Evolutionary conservation across 176 grass and related monocot species (phyloP).

Genomic region (Carex kokanica): DNA sequence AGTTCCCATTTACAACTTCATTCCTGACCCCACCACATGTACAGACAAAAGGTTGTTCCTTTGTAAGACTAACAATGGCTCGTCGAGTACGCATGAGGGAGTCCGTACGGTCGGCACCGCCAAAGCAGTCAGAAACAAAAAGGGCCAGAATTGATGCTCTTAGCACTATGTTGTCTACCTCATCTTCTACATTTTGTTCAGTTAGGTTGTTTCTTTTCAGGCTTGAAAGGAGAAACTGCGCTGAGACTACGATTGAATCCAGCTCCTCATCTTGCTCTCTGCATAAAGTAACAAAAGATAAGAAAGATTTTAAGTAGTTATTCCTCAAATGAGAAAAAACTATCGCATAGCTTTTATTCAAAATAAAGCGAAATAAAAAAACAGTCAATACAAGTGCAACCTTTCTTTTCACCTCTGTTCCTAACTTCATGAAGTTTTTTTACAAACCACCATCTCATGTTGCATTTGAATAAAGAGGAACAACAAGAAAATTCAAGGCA

Average conservation of each 20-base stretch:
- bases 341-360: neutral
- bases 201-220: constrained; percentile 50
- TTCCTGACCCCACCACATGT: constrained; percentile 59
- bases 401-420: neutral
- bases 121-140: constrained; percentile 99
- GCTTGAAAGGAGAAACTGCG: constrained; percentile 70
- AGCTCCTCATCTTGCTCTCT: constrained; percentile 95
- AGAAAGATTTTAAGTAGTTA: neutral
- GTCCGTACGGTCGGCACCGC: constrained; percentile 75
- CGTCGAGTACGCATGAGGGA: constrained; percentile 63
- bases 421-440: neutral
- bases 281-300: constrained; percentile 27
- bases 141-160: constrained; percentile 84
- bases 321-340: neutral
- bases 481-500: neutral
- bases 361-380: neutral
- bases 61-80: constrained; percentile 68
- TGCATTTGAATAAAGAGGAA: neutral
- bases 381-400: neutral
- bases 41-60: constrained; percentile 90
- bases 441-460: neutral
- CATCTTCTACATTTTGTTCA: constrained; percentile 51
- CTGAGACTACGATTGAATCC: constrained; percentile 80
- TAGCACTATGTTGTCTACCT: constrained; percentile 52
- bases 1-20: neutral